phyloP scores from a whole-genome alignment of 306 rosid species.

The Albizia julibrissin region DNA sequence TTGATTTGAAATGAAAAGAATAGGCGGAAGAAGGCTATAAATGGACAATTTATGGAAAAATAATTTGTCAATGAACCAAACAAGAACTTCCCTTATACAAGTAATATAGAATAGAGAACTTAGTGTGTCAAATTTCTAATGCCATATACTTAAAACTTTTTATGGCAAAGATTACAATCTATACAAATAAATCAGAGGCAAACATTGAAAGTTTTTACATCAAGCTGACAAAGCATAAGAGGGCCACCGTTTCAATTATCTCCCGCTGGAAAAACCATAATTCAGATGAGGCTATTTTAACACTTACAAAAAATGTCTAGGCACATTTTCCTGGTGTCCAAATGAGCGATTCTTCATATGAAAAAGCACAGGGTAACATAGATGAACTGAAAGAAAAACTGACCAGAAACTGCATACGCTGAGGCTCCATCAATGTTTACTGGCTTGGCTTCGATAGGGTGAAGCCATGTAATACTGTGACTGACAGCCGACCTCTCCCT shows the following conservation, averaged over 20 bases:
- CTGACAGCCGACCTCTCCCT: slow-evolving; percentile 27
- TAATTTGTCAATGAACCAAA: neutral
- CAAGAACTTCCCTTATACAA: neutral
- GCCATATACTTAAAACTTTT: neutral
- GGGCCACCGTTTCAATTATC: neutral
- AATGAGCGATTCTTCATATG: neutral
- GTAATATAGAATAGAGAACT: neutral
- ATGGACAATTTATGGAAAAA: neutral
- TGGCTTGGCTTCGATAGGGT: slow-evolving; percentile 7
- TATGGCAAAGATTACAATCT: neutral
- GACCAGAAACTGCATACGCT: slow-evolving; percentile 16
- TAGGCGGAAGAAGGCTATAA: neutral
- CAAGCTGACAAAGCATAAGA: neutral
- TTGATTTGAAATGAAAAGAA: neutral
- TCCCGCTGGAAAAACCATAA: neutral
- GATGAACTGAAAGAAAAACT: neutral
- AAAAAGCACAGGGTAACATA: neutral
- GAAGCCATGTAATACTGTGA: slow-evolving; percentile 22
- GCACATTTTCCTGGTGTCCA: neutral
- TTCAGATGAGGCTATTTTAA: neutral
- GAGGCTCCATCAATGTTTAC: slow-evolving; percentile 10
- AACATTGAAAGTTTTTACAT: neutral
- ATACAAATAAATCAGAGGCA: neutral
- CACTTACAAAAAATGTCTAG: neutral
- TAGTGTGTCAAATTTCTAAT: neutral